Evolutionary conservation across 2,329 filamentous ascomycete genomes (phyloP), one percentile per base, ranked within the genome.

Genomic region (Trichocomaceae sp.): DNA sequence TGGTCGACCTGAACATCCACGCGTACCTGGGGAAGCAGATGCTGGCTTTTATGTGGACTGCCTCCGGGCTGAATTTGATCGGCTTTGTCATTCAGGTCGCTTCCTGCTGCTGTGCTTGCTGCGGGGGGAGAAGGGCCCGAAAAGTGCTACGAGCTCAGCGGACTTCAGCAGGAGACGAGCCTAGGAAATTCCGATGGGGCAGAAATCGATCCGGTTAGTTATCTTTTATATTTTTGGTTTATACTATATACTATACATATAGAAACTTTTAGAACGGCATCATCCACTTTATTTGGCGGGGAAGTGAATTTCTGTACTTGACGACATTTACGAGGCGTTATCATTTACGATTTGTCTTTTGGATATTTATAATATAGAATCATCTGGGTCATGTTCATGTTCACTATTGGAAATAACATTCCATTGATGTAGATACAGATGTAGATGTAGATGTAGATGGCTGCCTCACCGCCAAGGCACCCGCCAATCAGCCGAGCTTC

Each of bases 11-110:
- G 51, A 93, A 95, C 69, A 90, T 96, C 62, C 69, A 74, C 9
- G 87, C 85, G 2, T 72, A 79, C 2, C 75, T 95, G 33, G 90
- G 90, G 5, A 72, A 69, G 35, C 79, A 83, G 61, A 91, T 95
- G 87, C 82, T 95, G 64, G 86, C 75, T 0, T 95, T 95, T 66
- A 92, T 95, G 86, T 97, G 92, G 91, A 80, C 90, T 26, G 88
- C 86, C 0, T 80, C 84, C 0, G 82, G 77, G 0, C 82, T 85
- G 57, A 81, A 82, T 1, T 72, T 89, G 5, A 64, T 91, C 19
- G 85, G 86, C 0, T 91, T 88, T 63, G 67, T 87, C 31, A 75
- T 95, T 19, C 88, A 95, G 69, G 75, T 86, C 26, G 83, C 85
- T 31, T 79, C 92, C 69, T 88, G 85, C 62, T 96, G 90, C 70